These are phyloP conservation scores for Lizonia empirigonia DNA, from an alignment of 2,329 filamentous ascomycete species.

Conservation along the genomic window DNA sequence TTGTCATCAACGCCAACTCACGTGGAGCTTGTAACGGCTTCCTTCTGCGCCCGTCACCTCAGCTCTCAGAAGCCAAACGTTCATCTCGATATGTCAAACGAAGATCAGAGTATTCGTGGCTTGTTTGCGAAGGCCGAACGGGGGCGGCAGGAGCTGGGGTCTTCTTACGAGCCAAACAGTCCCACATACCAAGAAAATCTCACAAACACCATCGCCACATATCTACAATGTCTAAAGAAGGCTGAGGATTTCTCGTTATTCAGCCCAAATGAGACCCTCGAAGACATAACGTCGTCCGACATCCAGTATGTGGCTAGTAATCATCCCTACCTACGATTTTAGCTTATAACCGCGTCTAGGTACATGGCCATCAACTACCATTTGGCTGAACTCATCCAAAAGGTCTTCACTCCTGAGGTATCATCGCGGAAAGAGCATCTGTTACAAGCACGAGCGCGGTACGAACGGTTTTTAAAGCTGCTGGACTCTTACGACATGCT, in stretches of 20 bases:
- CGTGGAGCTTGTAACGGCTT: conserved; percentile 21
- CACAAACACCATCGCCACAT: conserved; percentile 68
- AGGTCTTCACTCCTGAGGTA: conserved; percentile 63
- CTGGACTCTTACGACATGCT: conserved; percentile 82
- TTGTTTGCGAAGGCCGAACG: conserved; percentile 62
- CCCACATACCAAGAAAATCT: conserved; percentile 71
- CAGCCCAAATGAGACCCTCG: conserved; percentile 85
- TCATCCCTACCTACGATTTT: background rate
- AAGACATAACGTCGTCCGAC: conserved; percentile 84
- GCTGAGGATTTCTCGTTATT: conserved; percentile 78
- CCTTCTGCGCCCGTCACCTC: conserved; percentile 1
- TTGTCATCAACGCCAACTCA: conserved; percentile 32
- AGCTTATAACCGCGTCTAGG: conserved; percentile 46
- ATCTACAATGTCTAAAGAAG: conserved; percentile 73
- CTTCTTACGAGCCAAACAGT: conserved; percentile 67
- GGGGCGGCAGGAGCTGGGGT: conserved; percentile 64
- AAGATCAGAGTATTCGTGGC: conserved; percentile 60
- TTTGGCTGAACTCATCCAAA: conserved; percentile 79
- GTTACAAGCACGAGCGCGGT: conserved; percentile 67
- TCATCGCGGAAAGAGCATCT: conserved; percentile 64
- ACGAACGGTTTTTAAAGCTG: conserved; percentile 77
- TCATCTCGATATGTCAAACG: conserved; percentile 44
- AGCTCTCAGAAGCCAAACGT: background rate
- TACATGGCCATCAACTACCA: conserved; percentile 79
- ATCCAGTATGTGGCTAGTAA: conserved; percentile 64